Conservation (phyloP, 345 rosid species). For the Bruguiera parviflora region DNA sequence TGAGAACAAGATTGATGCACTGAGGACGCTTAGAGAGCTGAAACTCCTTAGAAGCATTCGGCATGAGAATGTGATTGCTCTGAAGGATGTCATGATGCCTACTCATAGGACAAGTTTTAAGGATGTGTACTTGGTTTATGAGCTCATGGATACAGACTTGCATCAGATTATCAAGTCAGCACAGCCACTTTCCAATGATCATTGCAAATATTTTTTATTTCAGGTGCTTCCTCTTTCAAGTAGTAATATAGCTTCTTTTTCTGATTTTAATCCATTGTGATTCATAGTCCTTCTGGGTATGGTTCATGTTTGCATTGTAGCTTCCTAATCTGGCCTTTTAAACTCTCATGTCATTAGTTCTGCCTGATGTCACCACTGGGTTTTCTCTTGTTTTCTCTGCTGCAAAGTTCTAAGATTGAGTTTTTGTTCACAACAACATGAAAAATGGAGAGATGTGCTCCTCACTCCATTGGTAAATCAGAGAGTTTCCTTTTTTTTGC, state of each 20-base stretch:
- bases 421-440: neutral
- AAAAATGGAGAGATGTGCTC: too few relatives aligned
- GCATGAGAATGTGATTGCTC: slow-evolving; percentile 75
- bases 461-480: neutral
- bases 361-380: too few relatives aligned
- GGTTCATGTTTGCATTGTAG: too few relatives aligned
- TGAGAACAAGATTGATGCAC: slow-evolving; percentile 60
- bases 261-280: neutral
- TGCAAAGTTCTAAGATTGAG: neutral
- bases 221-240: slow-evolving; percentile 40
- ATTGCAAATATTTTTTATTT: slow-evolving; percentile 73
- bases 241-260: neutral
- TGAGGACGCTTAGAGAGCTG: slow-evolving; percentile 73
- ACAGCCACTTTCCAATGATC: slow-evolving; percentile 64
- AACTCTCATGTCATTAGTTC: too few relatives aligned
- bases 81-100: slow-evolving; percentile 83
- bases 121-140: slow-evolving; percentile 83
- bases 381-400: neutral
- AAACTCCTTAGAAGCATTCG: slow-evolving; percentile 71
- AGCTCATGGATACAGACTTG: slow-evolving; percentile 81
- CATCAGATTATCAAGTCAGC: slow-evolving; percentile 83
- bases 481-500: neutral
- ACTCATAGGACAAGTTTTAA: slow-evolving; percentile 56
- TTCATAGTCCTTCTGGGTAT: neutral
- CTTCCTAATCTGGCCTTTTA: too few relatives aligned